Percentiles rank a stretch among this genome's conserved stretches.
Conservation (phyloP, 2,329 filamentous ascomycete species). For the Chrysosporium keratinophilum region DNA sequence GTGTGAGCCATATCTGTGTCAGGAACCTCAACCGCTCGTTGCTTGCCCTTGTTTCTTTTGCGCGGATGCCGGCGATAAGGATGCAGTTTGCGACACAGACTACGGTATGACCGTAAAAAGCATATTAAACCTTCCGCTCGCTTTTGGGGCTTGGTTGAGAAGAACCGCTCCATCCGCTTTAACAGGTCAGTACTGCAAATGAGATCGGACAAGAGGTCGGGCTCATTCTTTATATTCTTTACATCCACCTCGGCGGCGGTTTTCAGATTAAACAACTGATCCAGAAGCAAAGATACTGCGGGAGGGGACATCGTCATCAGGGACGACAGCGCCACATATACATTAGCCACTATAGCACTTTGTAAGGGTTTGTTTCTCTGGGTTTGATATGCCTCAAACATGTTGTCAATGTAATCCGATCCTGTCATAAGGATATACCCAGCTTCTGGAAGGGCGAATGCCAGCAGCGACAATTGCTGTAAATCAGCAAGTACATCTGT, state of each 20-base stretch:
- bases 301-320: conserved; percentile 56
- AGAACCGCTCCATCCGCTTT: conserved; percentile 30
- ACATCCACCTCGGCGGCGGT: conserved; percentile 54
- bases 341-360: conserved; percentile 58
- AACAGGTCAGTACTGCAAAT: conserved; percentile 71
- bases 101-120: conserved; percentile 32
- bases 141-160: conserved; percentile 27
- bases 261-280: conserved; percentile 75
- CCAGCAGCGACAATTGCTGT: conserved; percentile 31
- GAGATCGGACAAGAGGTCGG: conserved; percentile 67
- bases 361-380: conserved; percentile 53
- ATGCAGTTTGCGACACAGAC: conserved; percentile 31
- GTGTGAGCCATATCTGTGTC: conserved; percentile 51
- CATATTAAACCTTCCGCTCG: conserved; percentile 33
- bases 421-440: conserved; percentile 63
- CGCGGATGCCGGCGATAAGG: conserved; percentile 34
- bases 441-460: conserved; percentile 33
- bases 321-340: conserved; percentile 64
- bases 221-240: conserved; percentile 30
- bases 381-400: conserved; percentile 44
- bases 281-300: conserved; percentile 64
- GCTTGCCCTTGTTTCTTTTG: conserved; percentile 34
- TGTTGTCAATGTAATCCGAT: conserved; percentile 74
- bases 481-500: conserved; percentile 22
- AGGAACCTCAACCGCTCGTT: conserved; percentile 21